A percentile compares a stretch with the other conserved stretches of the same genome.
phyloP scores from a whole-genome alignment of 371 early-diverging fungal species.

The Haplosporangium sp. region DNA sequence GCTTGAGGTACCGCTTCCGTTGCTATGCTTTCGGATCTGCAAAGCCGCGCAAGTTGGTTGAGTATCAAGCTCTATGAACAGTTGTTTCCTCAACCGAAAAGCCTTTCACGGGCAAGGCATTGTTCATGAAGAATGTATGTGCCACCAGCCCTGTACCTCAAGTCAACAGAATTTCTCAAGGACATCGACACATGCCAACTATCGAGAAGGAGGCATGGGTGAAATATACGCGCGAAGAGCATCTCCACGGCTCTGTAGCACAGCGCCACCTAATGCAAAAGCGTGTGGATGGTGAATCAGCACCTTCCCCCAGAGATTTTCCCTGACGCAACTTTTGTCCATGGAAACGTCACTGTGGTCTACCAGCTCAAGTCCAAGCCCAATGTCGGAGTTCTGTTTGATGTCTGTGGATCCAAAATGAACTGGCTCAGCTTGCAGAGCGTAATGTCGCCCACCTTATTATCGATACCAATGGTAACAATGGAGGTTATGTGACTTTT shows the following conservation, averaged over 20 bases:
- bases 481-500: constrained; percentile 17
- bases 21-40: too few relatives aligned
- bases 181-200: neutral
- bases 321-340: constrained; percentile 19
- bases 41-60: neutral
- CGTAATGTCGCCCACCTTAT: constrained; percentile 23
- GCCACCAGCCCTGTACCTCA: neutral
- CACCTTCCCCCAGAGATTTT: constrained; percentile 1
- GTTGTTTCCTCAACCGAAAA: neutral
- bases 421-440: constrained; percentile 7
- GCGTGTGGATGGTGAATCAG: constrained; percentile 8
- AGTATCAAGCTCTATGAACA: neutral
- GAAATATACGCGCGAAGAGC: neutral
- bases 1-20: too few relatives aligned
- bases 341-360: constrained; percentile 14
- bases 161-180: neutral
- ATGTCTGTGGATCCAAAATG: neutral
- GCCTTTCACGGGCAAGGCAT: constrained; percentile 17
- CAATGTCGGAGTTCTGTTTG: constrained; percentile 15
- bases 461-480: constrained; percentile 27
- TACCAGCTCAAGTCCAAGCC: constrained; percentile 40
- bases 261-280: neutral
- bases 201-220: neutral
- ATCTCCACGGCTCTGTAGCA: neutral
- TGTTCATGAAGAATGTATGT: constrained; percentile 22